A percentile compares a stretch with the other conserved stretches of the same genome.
phyloP scores from a whole-genome alignment of 192 early-diverging fungal species.

The Borealophlyctis nickersoniae region DNA sequence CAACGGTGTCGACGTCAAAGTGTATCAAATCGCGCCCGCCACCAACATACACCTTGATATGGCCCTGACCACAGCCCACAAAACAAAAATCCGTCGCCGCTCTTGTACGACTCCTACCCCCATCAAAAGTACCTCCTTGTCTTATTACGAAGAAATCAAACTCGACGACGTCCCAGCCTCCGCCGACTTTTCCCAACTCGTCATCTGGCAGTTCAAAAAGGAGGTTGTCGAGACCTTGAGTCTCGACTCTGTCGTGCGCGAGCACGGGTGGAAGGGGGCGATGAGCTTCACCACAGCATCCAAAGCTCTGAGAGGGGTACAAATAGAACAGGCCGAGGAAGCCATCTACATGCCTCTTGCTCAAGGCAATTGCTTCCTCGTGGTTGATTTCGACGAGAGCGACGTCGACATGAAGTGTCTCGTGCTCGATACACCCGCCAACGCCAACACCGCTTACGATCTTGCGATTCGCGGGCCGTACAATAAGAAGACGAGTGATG shows the following conservation, averaged over 20 bases:
- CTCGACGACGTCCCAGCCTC: constrained; percentile 12
- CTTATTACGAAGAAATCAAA: constrained; percentile 17
- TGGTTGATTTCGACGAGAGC: constrained; percentile 8
- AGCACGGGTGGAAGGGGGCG: constrained; percentile 11
- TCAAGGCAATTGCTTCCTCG: not conserved
- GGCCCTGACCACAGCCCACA: not conserved
- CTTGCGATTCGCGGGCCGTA: constrained; percentile 1
- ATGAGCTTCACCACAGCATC: not conserved
- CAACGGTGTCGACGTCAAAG: constrained; percentile 9
- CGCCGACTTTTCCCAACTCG: not conserved
- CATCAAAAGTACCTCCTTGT: constrained; percentile 9
- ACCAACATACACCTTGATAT: constrained; percentile 1
- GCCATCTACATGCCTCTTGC: constrained; percentile 8
- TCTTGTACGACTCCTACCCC: not conserved
- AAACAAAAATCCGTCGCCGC: constrained; percentile 8
- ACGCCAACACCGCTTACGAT: constrained; percentile 2
- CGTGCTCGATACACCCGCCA: constrained; percentile 3
- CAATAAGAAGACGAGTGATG: constrained; percentile 13
- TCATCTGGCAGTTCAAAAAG: constrained; percentile 9
- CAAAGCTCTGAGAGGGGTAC: not conserved
- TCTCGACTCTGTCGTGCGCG: not conserved
- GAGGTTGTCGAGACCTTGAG: not conserved
- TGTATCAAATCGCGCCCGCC: not conserved
- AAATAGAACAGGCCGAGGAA: not conserved
- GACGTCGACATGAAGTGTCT: constrained; percentile 10